Conservation (phyloP, 148 eudicot genomes). For the Oxyria digyna region DNA sequence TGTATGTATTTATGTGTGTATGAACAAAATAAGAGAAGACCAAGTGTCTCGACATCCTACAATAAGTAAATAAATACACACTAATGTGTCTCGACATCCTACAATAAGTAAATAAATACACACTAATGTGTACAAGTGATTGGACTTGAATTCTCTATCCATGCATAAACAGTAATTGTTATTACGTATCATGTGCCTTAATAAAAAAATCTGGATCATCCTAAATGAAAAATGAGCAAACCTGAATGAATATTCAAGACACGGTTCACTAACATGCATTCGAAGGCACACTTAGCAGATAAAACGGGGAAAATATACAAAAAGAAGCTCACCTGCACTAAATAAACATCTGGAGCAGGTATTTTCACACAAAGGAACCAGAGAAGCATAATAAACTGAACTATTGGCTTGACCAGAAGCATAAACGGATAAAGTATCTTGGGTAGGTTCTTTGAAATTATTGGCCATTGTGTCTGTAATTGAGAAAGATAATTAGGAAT, state of each 20-base stretch:
- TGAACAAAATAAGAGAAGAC: too few species aligned
- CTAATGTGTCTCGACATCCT: too few species aligned
- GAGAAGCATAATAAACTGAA: conserved; percentile 72
- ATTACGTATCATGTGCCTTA: neutral
- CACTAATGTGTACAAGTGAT: too few species aligned
- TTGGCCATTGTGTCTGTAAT: conserved; percentile 79
- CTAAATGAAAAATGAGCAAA: neutral
- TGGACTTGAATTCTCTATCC: too few species aligned
- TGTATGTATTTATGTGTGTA: too few species aligned
- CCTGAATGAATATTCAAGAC: neutral
- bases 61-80: too few species aligned
- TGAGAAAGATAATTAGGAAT: neutral
- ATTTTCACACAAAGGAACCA: conserved; percentile 86
- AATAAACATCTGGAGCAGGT: conserved; percentile 77
- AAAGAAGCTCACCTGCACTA: conserved; percentile 65
- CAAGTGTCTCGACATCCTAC: too few species aligned
- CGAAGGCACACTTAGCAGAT: neutral
- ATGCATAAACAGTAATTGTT: too few species aligned
- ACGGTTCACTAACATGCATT: neutral
- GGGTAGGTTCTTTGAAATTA: conserved; percentile 39
- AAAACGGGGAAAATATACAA: neutral
- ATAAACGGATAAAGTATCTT: conserved; percentile 47
- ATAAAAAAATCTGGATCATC: neutral
- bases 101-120: too few species aligned
- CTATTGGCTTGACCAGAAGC: conserved; percentile 70